These are phyloP conservation scores for Cyanodermella asteris DNA, from an alignment of 2,329 filamentous ascomycete species.

Conservation along the genomic window DNA sequence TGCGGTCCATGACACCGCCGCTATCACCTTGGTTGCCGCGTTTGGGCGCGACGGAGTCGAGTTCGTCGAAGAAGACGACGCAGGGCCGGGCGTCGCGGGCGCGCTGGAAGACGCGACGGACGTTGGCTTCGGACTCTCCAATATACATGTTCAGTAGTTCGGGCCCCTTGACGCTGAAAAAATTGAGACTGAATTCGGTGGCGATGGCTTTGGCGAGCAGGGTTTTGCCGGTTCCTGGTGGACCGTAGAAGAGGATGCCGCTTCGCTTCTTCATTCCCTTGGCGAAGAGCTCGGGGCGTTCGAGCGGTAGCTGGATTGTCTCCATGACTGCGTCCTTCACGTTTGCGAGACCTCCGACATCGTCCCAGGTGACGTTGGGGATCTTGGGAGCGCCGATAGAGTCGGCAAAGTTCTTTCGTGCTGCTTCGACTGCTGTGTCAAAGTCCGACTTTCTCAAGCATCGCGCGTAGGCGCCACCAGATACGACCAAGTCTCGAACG, in stretches of 20 bases:
- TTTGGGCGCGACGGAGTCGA: constrained; percentile 88
- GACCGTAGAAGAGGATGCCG: constrained; percentile 79
- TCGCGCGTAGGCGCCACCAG: constrained; percentile 59
- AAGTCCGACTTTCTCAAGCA: constrained; percentile 70
- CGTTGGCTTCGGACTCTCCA: constrained; percentile 81
- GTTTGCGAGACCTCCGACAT: constrained; percentile 78
- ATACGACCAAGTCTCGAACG: constrained; percentile 64
- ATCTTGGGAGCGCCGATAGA: constrained; percentile 96
- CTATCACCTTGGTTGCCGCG: constrained; percentile 93
- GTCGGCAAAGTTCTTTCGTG: constrained; percentile 93
- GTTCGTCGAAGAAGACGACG: constrained; percentile 81
- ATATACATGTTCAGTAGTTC: constrained; percentile 94
- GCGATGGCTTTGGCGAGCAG: constrained; percentile 83
- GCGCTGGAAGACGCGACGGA: constrained; percentile 69
- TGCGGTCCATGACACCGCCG: constrained; percentile 93
- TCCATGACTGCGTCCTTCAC: constrained; percentile 96
- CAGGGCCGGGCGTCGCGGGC: constrained; percentile 71
- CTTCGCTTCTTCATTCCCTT: constrained; percentile 97
- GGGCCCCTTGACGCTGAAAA: constrained; percentile 82
- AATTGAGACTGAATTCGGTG: constrained; percentile 82
- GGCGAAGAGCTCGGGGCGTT: constrained; percentile 79
- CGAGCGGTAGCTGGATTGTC: constrained; percentile 82
- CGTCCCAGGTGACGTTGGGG: constrained; percentile 87
- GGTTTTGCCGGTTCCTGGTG: constrained; percentile 79
- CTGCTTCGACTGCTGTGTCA: constrained; percentile 80